These are phyloP conservation scores for Carex littledalei DNA, from an alignment of 176 grass and related monocot genomes.

Conservation along the genomic window DNA sequence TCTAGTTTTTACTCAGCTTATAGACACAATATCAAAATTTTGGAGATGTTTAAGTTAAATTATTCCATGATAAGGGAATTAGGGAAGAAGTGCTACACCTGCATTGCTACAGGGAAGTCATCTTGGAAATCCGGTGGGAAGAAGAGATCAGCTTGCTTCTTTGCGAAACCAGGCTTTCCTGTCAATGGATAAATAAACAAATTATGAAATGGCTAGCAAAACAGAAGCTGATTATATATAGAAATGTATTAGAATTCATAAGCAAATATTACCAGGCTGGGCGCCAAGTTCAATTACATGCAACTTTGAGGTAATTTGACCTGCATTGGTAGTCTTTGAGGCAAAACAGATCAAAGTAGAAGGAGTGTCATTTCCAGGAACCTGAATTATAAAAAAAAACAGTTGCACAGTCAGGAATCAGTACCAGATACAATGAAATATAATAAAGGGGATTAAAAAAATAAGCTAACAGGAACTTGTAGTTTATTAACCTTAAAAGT, in stretches of 20 bases:
- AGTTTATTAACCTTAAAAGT: constrained; percentile 56
- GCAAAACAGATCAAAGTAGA: constrained; percentile 88
- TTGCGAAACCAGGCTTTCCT: constrained; percentile 86
- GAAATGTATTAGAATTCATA: background rate
- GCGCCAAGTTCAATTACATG: constrained; percentile 94
- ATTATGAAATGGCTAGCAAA: background rate
- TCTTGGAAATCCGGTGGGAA: constrained; percentile 93
- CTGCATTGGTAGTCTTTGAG: constrained; percentile 84
- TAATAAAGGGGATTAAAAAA: background rate
- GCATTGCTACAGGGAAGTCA: constrained; percentile 95
- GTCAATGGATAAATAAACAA: background rate
- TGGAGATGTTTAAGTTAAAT: background rate
- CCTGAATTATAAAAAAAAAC: constrained; percentile 29
- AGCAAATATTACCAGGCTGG: constrained; percentile 54
- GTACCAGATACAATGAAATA: background rate
- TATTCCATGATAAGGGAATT: background rate
- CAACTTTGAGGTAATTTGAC: constrained; percentile 81
- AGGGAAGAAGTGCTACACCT: constrained; percentile 41
- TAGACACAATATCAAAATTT: background rate
- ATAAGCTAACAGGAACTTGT: constrained; percentile 8
- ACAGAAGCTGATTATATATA: background rate
- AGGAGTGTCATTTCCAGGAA: constrained; percentile 76
- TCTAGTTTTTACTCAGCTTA: background rate
- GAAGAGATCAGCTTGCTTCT: constrained; percentile 95
- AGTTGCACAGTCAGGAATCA: background rate